Evolutionary conservation across 306 rosid genomes (phyloP).

Genomic region (Dryas octopetala): DNA sequence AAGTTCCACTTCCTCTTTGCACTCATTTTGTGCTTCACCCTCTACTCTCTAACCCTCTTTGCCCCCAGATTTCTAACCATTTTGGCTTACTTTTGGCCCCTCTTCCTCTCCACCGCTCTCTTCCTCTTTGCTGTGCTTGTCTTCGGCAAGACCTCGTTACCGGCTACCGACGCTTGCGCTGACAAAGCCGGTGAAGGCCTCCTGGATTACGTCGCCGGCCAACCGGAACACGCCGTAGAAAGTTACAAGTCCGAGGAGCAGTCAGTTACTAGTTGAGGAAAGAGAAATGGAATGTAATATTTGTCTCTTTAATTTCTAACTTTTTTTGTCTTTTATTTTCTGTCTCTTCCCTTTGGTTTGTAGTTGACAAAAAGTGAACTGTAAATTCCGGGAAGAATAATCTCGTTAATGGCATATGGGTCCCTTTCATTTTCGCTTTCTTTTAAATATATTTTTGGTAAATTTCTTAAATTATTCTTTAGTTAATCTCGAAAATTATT

Average conservation of each 20-base stretch:
- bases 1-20: constrained; percentile 47
- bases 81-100: constrained; percentile 93
- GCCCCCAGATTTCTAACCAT: constrained; percentile 61
- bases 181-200: constrained; percentile 58
- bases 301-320: constrained; percentile 10
- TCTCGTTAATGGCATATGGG: constrained; percentile 1
- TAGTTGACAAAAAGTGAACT: constrained; percentile 7
- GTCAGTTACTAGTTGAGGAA: not conserved
- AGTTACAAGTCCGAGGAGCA: constrained; percentile 43
- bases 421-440: not conserved
- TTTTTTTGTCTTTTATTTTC: not conserved
- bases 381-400: constrained; percentile 21
- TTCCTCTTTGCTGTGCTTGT: constrained; percentile 65
- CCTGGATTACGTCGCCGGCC: constrained; percentile 80
- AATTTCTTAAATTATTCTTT: not conserved
- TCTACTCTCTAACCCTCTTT: constrained; percentile 36
- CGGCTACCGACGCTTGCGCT: constrained; percentile 35
- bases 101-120: constrained; percentile 76
- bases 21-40: constrained; percentile 21
- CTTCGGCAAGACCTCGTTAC: constrained; percentile 50
- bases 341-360: not conserved
- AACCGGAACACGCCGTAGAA: constrained; percentile 41
- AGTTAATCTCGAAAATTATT: not conserved
- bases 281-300: not conserved
- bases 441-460: too few species aligned